A percentile compares a stretch with the other conserved stretches of the same genome.
phyloP scores from a whole-genome alignment of 2,329 filamentous ascomycete genomes.

The Plenodomus lindquistii region DNA sequence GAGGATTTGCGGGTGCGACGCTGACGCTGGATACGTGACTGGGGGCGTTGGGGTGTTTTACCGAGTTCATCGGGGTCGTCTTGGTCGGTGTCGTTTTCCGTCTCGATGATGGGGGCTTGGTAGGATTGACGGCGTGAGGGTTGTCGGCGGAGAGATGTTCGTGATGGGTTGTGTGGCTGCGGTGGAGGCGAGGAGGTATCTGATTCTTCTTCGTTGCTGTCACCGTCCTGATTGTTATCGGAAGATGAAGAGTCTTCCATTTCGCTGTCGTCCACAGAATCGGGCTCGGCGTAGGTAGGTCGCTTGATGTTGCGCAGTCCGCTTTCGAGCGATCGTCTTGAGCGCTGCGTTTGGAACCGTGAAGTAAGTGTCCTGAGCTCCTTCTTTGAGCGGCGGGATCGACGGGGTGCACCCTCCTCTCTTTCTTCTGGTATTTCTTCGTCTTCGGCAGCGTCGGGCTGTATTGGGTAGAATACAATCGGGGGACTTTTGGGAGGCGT shows the following conservation, averaged over 20 bases:
- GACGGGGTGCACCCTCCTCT: slow-evolving; percentile 11
- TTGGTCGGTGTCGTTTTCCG: background rate
- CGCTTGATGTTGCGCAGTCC: slow-evolving; percentile 21
- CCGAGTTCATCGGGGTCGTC: slow-evolving; percentile 17
- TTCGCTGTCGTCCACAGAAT: slow-evolving; percentile 1
- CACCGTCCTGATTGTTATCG: background rate
- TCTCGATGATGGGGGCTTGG: background rate
- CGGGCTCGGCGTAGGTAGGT: slow-evolving; percentile 16
- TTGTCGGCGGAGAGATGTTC: background rate
- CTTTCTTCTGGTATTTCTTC: slow-evolving; percentile 9
- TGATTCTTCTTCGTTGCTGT: background rate
- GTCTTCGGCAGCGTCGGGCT: background rate
- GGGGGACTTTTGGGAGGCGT: slow-evolving; percentile 20
- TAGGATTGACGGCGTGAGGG: background rate
- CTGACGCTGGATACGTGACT: slow-evolving; percentile 1
- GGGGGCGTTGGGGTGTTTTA: slow-evolving; percentile 12
- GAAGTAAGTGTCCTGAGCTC: slow-evolving; percentile 10
- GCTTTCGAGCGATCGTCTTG: slow-evolving; percentile 12
- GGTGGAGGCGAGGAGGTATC: background rate
- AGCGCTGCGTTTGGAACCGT: slow-evolving; percentile 14
- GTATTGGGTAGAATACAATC: slow-evolving; percentile 18
- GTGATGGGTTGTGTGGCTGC: background rate
- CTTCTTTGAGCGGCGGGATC: slow-evolving; percentile 1
- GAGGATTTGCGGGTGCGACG: background rate
- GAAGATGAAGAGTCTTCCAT: background rate